Evolutionary conservation across 768 basidiomycete genomes (phyloP).

Genomic region (Amanita thiersii): DNA sequence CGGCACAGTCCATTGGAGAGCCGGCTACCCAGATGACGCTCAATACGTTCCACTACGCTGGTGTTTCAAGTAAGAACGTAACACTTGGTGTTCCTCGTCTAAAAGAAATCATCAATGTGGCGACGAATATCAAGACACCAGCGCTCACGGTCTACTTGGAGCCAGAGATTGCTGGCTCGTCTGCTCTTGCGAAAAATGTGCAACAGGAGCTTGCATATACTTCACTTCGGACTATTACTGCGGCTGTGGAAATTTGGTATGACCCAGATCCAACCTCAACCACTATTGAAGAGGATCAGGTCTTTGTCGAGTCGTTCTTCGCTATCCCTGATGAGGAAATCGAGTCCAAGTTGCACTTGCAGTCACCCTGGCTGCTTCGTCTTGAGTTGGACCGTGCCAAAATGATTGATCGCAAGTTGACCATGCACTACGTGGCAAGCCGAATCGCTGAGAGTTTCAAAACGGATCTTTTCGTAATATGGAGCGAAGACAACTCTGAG

Average conservation of each 20-base stretch:
- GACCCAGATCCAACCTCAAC: constrained; percentile 90
- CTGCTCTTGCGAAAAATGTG: constrained; percentile 71
- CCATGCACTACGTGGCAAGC: constrained; percentile 90
- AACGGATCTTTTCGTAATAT: constrained; percentile 94
- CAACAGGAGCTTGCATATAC: constrained; percentile 93
- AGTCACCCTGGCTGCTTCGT: constrained; percentile 96
- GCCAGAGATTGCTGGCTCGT: constrained; percentile 55
- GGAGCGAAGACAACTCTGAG: constrained; percentile 98
- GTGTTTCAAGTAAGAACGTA: constrained; percentile 99
- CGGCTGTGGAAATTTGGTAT: constrained; percentile 96
- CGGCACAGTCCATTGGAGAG: constrained; percentile 98
- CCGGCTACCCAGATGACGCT: constrained; percentile 99
- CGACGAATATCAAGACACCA: constrained; percentile 97
- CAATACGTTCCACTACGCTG: constrained; percentile 99
- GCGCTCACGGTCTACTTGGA: constrained; percentile 89
- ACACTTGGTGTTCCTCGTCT: constrained; percentile 98
- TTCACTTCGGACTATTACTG: constrained; percentile 87
- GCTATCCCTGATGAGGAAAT: constrained; percentile 98
- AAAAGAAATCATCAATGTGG: constrained; percentile 99
- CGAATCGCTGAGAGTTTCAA: constrained; percentile 93
- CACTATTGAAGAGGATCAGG: constrained; percentile 91
- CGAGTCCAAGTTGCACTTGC: constrained; percentile 80
- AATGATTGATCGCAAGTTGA: constrained; percentile 95
- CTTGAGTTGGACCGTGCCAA: constrained; percentile 94
- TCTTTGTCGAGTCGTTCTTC: constrained; percentile 98